Base-by-base conservation (phyloP, 2,329 filamentous ascomycete genomes). In the Aspergillus bombycis region DNA sequence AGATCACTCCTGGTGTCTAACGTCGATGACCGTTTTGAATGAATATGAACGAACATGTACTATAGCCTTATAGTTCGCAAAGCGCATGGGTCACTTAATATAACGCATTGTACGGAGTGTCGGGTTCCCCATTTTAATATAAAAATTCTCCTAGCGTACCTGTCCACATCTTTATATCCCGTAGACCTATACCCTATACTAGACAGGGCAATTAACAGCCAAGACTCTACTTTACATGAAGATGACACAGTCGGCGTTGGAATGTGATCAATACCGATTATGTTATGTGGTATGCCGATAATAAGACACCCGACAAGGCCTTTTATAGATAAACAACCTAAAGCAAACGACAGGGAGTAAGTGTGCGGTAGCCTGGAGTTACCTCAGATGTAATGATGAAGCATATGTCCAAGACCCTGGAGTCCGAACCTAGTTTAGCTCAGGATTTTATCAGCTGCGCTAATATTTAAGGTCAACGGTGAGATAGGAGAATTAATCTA, bases 1-100 rank as follows among this genome's bases (percentile, higher is more conserved):
- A 62, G 62, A 64, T 64, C 62, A 36, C 41, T 54, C 38, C 56
- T 58, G 46, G 54, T 58, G 55, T 36, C 52, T 60, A 46, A 56
- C 58, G 58, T 58, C 43, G 50, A 43, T 38, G 30, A 53, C 32
- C 57, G 57, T 43, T 53, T 34, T 28, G 30, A 26, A 59, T 43
- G 34, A 30, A 26, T 34, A 55, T 38, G n/a, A 12, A 55, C 32
- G 34, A 38, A 55, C 34, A 55, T 38, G 52, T 38, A 41, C 52
- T 55, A 55, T 26, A 36, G 30, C 16, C 52, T 23, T 38, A 55
- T 28, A 55, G 52, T 38, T 41, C 32, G 30, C n/a, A 16, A 55
- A 55, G 38, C 14, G 34, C 34, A 55, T 55, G 52, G 52, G 21
- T 38, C 52, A 55, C 34, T 19, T 38, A 55, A 55, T 55, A 55